These are phyloP conservation scores for Collybia sordida DNA, from an alignment of 768 basidiomycete genomes.

Conservation along the genomic window DNA sequence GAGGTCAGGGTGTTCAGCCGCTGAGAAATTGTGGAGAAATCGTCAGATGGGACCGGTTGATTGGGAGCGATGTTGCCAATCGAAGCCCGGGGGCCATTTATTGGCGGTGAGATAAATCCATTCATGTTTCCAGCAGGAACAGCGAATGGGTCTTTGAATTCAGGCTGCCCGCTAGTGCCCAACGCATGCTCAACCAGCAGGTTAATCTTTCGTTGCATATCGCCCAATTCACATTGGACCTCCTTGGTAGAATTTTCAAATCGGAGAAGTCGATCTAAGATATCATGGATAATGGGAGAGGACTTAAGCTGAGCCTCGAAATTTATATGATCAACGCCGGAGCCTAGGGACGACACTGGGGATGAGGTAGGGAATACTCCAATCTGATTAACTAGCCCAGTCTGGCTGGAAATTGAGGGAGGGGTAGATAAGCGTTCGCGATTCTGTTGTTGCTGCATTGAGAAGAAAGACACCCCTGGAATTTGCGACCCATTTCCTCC, in stretches of 20 bases:
- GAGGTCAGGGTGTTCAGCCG: conserved; percentile 77
- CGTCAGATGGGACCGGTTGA: conserved; percentile 65
- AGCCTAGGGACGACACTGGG: conserved; percentile 77
- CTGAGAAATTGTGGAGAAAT: conserved; percentile 74
- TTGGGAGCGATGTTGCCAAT: conserved; percentile 72
- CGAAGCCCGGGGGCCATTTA: conserved; percentile 58
- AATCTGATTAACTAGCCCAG: conserved; percentile 40
- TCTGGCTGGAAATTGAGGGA: conserved; percentile 37
- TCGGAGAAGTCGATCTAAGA: conserved; percentile 71
- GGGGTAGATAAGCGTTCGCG: conserved; percentile 44
- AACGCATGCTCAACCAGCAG: conserved; percentile 70
- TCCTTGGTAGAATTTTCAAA: conserved; percentile 71
- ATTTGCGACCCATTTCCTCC: conserved; percentile 15
- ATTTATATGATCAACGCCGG: conserved; percentile 50
- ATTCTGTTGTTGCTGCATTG: conserved; percentile 33
- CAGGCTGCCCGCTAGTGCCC: conserved; percentile 49
- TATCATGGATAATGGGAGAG: conserved; percentile 74
- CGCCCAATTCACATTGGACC: conserved; percentile 71
- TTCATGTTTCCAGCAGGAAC: conserved; percentile 35
- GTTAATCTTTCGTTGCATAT: conserved; percentile 77
- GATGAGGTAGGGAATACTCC: conserved; percentile 61
- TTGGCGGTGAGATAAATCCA: conserved; percentile 28
- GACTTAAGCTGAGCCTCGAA: conserved; percentile 76
- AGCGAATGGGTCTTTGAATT: conserved; percentile 84
- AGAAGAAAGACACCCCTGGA: conserved; percentile 34